These are phyloP conservation scores for Ganoderma meredithae DNA, from an alignment of 1,284 basidiomycete species.

Conservation along the genomic window DNA sequence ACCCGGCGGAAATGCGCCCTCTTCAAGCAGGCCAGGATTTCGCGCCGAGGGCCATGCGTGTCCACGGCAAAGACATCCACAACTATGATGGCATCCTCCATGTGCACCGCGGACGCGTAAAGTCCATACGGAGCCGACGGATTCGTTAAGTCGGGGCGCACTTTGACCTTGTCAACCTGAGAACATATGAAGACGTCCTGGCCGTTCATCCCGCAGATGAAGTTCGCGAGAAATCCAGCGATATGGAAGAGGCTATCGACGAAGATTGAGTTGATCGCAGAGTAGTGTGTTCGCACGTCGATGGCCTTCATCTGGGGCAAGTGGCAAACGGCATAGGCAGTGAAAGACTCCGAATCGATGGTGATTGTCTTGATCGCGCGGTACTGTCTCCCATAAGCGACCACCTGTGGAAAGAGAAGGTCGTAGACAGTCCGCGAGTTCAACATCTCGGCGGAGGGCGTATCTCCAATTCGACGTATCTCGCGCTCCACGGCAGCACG, in stretches of 20 bases:
- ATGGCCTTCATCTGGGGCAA: constrained; percentile 43
- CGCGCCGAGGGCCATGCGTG: constrained; percentile 36
- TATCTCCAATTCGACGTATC: constrained; percentile 43
- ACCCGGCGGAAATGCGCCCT: constrained; percentile 55
- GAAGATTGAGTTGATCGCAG: constrained; percentile 50
- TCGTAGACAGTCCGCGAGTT: constrained; percentile 67
- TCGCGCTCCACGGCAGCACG: constrained; percentile 47
- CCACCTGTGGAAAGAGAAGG: constrained; percentile 71
- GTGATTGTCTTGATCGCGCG: constrained; percentile 63
- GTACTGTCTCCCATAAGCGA: constrained; percentile 67
- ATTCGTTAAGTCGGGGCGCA: constrained; percentile 52
- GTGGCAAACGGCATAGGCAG: constrained; percentile 58
- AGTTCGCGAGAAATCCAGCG: constrained; percentile 73
- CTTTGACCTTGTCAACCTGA: constrained; percentile 55
- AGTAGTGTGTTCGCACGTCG: not conserved
- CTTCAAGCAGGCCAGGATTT: constrained; percentile 61
- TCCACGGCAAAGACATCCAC: constrained; percentile 60
- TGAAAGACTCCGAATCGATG: constrained; percentile 55
- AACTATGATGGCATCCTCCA: constrained; percentile 49
- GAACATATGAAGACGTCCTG: constrained; percentile 68
- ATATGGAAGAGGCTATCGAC: constrained; percentile 72
- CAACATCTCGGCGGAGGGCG: constrained; percentile 53
- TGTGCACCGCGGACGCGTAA: constrained; percentile 56
- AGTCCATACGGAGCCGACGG: constrained; percentile 53
- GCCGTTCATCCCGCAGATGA: constrained; percentile 50